A percentile compares a stretch with the other conserved stretches of the same genome.
phyloP scores from a whole-genome alignment of 495 filamentous ascomycete genomes.

The Penicillium dipodomyicola region DNA sequence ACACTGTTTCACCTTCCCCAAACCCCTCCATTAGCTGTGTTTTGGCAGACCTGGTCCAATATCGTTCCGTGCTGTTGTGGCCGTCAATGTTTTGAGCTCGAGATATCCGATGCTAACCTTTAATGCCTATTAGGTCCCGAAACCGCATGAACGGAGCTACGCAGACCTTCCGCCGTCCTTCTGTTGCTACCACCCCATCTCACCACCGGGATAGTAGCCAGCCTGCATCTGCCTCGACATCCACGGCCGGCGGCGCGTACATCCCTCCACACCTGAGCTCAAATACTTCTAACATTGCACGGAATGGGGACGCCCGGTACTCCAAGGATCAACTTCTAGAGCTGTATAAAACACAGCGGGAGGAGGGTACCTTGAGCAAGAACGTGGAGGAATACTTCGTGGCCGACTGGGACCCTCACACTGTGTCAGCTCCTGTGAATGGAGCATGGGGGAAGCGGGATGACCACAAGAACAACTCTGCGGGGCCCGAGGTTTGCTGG shows the following conservation, averaged over 20 bases:
- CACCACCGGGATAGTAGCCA: slow-evolving; percentile 50
- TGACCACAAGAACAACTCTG: slow-evolving; percentile 60
- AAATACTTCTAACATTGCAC: slow-evolving; percentile 45
- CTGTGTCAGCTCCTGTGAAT: slow-evolving; percentile 57
- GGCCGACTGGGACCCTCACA: slow-evolving; percentile 72
- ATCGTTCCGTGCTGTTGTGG: neutral
- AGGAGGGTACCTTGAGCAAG: slow-evolving; percentile 53
- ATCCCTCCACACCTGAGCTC: slow-evolving; percentile 60
- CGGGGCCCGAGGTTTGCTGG: slow-evolving; percentile 85
- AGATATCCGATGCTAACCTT: slow-evolving; percentile 28
- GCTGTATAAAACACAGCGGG: slow-evolving; percentile 63
- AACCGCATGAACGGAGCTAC: slow-evolving; percentile 74
- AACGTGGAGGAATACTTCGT: slow-evolving; percentile 70
- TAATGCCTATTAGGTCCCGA: slow-evolving; percentile 52
- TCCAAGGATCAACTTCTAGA: slow-evolving; percentile 80
- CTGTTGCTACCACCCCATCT: slow-evolving; percentile 62
- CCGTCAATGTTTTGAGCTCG: slow-evolving; percentile 9
- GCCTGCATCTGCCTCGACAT: slow-evolving; percentile 47
- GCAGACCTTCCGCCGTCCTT: slow-evolving; percentile 81
- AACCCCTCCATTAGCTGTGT: neutral
- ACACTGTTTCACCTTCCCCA: slow-evolving; percentile 14
- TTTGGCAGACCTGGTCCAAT: neutral
- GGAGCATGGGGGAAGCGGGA: slow-evolving; percentile 75
- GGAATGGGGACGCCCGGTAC: slow-evolving; percentile 68
- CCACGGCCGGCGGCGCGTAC: slow-evolving; percentile 53